Conservation (phyloP, 352 stramenopile genomes). For the Pythium utonaiense region DNA sequence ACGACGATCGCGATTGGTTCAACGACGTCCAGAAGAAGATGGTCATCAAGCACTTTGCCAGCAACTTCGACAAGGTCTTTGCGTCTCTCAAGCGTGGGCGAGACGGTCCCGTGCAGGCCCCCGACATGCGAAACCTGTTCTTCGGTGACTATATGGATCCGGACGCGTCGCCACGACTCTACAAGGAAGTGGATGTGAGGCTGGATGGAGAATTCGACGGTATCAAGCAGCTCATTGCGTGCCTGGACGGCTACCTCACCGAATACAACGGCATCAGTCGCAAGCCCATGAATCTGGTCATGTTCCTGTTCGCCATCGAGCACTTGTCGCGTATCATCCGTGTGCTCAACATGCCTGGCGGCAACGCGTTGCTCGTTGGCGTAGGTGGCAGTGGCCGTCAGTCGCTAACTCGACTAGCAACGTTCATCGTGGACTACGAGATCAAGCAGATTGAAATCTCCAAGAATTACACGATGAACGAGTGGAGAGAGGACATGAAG, state of each 20-base stretch:
- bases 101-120: conserved; percentile 65
- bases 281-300: conserved; percentile 94
- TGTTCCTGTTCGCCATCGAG: conserved; percentile 96
- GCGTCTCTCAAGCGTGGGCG: conserved; percentile 62
- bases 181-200: conserved; percentile 78
- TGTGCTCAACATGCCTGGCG: conserved; percentile 93
- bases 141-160: conserved; percentile 91
- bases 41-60: conserved; percentile 83
- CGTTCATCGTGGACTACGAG: conserved; percentile 92
- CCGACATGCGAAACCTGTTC: conserved; percentile 90
- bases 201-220: conserved; percentile 70
- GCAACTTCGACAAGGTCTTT: conserved; percentile 89
- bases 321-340: conserved; percentile 91
- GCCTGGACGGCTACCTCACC: conserved; percentile 85
- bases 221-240: conserved; percentile 77
- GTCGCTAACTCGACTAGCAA: conserved; percentile 88
- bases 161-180: conserved; percentile 69
- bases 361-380: conserved; percentile 91
- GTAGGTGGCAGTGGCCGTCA: conserved; percentile 92
- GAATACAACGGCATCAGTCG: conserved; percentile 93
- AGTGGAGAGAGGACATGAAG: conserved; percentile 96
- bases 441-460: conserved; percentile 94
- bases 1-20: conserved; percentile 92
- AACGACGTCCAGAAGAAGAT: conserved; percentile 87
- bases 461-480: conserved; percentile 93